These are phyloP conservation scores for Trichoderma oligosporum DNA, from an alignment of 2,329 filamentous ascomycete genomes.

Conservation along the genomic window DNA sequence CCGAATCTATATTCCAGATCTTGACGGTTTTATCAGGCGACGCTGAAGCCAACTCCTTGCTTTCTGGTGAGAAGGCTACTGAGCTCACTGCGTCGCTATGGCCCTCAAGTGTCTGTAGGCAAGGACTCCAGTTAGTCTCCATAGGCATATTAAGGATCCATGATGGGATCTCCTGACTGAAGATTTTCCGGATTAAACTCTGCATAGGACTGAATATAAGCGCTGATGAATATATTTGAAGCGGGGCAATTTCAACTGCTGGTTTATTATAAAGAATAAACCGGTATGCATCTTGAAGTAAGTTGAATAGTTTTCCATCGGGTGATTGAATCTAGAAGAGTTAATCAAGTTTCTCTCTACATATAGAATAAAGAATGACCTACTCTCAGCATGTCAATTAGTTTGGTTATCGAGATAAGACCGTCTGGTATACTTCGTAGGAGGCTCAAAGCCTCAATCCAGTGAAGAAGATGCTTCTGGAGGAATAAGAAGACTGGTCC, in stretches of 20 bases:
- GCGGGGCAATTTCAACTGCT: constrained; percentile 29
- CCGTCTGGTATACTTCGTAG: constrained; percentile 27
- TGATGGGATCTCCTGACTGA: constrained; percentile 4
- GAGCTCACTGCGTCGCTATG: not conserved
- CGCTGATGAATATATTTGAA: constrained; percentile 35
- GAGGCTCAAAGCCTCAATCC: constrained; percentile 42
- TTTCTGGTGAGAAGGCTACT: constrained; percentile 1
- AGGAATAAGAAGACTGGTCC: constrained; percentile 32
- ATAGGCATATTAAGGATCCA: constrained; percentile 3
- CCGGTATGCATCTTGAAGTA: constrained; percentile 30
- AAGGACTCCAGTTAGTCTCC: constrained; percentile 1
- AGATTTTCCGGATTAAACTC: constrained; percentile 23
- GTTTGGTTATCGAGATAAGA: constrained; percentile 14
- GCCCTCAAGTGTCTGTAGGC: constrained; percentile 4
- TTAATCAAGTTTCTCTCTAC: not conserved
- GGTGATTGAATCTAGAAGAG: not conserved
- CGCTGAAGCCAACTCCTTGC: not conserved
- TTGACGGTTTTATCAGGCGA: not conserved
- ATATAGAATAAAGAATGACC: not conserved
- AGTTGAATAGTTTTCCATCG: not conserved
- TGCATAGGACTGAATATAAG: too few species aligned
- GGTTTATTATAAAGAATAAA: constrained; percentile 28
- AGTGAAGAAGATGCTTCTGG: constrained; percentile 37
- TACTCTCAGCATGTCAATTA: constrained; percentile 15
- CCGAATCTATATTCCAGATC: constrained; percentile 1